These are phyloP conservation scores for Russula abietina DNA, from an alignment of 768 basidiomycete genomes.

Conservation along the genomic window DNA sequence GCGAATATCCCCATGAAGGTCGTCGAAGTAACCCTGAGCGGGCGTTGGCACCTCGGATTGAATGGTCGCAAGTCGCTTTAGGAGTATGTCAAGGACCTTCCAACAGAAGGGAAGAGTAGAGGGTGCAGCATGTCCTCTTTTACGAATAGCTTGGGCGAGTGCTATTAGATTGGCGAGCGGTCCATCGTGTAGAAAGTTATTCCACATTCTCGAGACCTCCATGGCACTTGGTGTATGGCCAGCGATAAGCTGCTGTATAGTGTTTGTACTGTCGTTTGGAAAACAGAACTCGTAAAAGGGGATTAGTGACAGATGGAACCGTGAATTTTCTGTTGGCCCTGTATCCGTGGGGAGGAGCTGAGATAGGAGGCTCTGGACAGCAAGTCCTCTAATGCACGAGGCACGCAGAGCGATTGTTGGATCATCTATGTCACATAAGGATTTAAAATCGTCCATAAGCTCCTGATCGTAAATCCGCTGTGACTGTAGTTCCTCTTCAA, in stretches of 20 bases:
- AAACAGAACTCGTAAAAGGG: conserved; percentile 2
- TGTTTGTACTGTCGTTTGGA: neutral
- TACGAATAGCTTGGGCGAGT: neutral
- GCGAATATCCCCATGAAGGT: neutral
- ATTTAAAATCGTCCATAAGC: neutral
- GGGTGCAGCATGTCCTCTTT: neutral
- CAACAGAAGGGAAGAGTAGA: conserved; percentile 11
- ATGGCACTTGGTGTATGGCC: no score
- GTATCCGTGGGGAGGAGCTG: neutral
- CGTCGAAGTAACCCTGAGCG: neutral
- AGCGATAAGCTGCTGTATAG: no score
- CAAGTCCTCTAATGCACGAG: conserved; percentile 5
- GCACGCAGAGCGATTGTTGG: conserved; percentile 6
- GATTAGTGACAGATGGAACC: neutral
- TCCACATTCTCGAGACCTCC: neutral
- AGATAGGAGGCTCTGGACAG: conserved; percentile 5
- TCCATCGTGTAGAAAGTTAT: conserved; percentile 2
- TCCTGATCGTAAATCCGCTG: neutral
- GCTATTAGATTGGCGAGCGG: conserved; percentile 6
- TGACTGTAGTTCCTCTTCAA: neutral
- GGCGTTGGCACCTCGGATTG: neutral
- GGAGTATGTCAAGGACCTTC: conserved; percentile 6
- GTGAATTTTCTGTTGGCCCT: neutral
- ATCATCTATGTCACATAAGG: neutral
- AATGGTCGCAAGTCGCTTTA: neutral